Conservation (phyloP, 176 grass and related monocot genomes). For the Musa beccarii region DNA sequence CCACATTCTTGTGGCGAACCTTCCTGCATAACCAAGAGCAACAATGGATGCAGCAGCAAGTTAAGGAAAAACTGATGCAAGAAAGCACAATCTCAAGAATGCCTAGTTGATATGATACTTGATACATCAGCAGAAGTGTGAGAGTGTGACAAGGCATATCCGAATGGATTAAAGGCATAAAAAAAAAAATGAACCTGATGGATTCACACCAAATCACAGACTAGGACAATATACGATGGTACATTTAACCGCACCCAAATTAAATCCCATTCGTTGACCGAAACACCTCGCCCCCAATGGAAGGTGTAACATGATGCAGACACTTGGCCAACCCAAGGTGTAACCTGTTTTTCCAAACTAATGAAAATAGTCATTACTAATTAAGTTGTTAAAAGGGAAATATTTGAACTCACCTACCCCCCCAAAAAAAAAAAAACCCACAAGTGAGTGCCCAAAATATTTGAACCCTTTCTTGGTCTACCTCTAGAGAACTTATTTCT, state of each 20-base stretch:
- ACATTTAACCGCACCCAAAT: neutral
- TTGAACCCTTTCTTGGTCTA: too few relatives aligned
- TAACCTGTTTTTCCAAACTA: neutral
- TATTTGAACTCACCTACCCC: too few relatives aligned
- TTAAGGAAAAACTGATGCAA: conserved; percentile 4
- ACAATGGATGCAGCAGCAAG: neutral
- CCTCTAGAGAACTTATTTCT: too few relatives aligned
- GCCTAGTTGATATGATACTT: neutral
- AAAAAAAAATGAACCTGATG: neutral
- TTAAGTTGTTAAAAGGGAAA: too few relatives aligned
- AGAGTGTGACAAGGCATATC: neutral
- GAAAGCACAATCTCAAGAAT: neutral
- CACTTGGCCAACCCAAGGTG: neutral
- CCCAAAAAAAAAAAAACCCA: too few relatives aligned
- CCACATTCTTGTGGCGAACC: conserved; percentile 94
- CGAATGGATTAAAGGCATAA: neutral
- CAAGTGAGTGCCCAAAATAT: too few relatives aligned
- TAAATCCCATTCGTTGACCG: neutral
- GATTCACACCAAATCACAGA: neutral
- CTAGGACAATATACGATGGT: neutral
- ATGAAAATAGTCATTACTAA: neutral
- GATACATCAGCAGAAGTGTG: neutral
- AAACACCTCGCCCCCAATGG: neutral
- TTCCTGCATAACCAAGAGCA: conserved; percentile 55
- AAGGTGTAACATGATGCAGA: neutral